A percentile compares a stretch with the other conserved stretches of the same genome.
These are phyloP conservation scores for Zymoseptoria tritici DNA, from an alignment of 2,329 filamentous ascomycete species.

Conservation along the genomic window DNA sequence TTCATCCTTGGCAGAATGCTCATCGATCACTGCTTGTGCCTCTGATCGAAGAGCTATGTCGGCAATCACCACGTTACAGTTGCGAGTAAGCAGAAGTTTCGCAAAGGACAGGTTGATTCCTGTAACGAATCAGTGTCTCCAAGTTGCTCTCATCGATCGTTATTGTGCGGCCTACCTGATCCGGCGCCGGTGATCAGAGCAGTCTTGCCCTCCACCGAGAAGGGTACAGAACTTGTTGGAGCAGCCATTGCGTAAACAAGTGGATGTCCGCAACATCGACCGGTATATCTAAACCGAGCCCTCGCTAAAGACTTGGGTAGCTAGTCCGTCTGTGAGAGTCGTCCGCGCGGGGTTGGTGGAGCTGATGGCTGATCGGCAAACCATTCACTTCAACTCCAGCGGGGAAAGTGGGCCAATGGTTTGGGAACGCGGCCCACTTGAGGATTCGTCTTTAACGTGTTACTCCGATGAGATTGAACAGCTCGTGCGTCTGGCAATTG, in stretches of 20 bases:
- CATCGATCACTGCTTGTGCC: conserved; percentile 36
- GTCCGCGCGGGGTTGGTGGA: not conserved
- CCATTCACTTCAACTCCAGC: not conserved
- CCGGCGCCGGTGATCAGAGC: conserved; percentile 44
- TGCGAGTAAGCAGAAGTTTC: conserved; percentile 35
- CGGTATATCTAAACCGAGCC: not conserved
- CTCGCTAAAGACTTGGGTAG: not conserved
- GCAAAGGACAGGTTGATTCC: conserved; percentile 44
- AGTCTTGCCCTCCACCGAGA: conserved; percentile 38
- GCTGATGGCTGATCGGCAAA: not conserved
- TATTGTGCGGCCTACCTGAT: conserved; percentile 25
- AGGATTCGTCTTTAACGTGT: not conserved
- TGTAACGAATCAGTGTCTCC: conserved; percentile 14
- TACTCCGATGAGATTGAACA: no score
- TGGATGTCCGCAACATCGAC: no score
- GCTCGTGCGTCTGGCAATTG: no score
- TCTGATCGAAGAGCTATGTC: conserved; percentile 43
- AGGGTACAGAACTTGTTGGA: conserved; percentile 21
- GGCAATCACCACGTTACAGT: conserved; percentile 44
- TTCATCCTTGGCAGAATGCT: conserved; percentile 23
- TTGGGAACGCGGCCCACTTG: not conserved
- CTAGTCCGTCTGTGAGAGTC: not conserved
- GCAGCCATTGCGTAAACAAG: conserved; percentile 14
- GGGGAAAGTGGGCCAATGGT: not conserved
- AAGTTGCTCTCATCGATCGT: not conserved